Conservation (phyloP, 2,329 filamentous ascomycete genomes). For the Fonsecaea pugnacius region DNA sequence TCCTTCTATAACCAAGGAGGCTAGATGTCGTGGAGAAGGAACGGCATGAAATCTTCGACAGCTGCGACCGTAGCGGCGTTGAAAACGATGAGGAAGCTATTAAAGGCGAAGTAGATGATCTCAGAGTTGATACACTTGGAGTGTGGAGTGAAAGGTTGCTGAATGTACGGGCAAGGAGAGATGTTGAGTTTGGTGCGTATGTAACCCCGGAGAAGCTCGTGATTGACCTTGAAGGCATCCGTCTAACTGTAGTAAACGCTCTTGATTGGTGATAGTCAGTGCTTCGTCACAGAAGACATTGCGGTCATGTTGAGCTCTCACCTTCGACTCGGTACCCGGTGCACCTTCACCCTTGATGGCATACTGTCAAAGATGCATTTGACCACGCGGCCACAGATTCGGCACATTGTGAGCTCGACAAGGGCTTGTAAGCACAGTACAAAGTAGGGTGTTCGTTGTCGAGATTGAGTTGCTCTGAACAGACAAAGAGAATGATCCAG, state of each 20-base stretch:
- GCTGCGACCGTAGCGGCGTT: slow-evolving; percentile 3
- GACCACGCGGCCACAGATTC: slow-evolving; percentile 37
- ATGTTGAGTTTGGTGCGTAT: slow-evolving; percentile 15
- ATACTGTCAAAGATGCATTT: slow-evolving; percentile 39
- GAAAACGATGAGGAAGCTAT: slow-evolving; percentile 2
- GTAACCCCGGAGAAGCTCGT: neutral
- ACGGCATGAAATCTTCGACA: slow-evolving; percentile 32
- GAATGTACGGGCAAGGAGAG: slow-evolving; percentile 28
- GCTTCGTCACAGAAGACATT: neutral
- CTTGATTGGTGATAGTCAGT: slow-evolving; percentile 21
- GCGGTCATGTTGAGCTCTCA: slow-evolving; percentile 17
- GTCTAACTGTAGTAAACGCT: slow-evolving; percentile 34
- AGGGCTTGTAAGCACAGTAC: neutral
- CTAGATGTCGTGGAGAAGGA: slow-evolving; percentile 51
- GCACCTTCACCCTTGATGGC: slow-evolving; percentile 35
- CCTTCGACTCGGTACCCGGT: slow-evolving; percentile 32
- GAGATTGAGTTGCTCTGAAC: neutral
- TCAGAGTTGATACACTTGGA: slow-evolving; percentile 10
- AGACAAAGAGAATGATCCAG: neutral
- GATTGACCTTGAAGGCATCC: slow-evolving; percentile 17
- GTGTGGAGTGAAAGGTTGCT: slow-evolving; percentile 26
- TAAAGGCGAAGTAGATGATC: slow-evolving; percentile 7
- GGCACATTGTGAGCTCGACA: slow-evolving; percentile 33
- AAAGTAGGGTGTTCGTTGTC: neutral
- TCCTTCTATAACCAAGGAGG: slow-evolving; percentile 52